phyloP scores from a whole-genome alignment of 371 early-diverging fungal species.

The Syncephalis fuscata region DNA sequence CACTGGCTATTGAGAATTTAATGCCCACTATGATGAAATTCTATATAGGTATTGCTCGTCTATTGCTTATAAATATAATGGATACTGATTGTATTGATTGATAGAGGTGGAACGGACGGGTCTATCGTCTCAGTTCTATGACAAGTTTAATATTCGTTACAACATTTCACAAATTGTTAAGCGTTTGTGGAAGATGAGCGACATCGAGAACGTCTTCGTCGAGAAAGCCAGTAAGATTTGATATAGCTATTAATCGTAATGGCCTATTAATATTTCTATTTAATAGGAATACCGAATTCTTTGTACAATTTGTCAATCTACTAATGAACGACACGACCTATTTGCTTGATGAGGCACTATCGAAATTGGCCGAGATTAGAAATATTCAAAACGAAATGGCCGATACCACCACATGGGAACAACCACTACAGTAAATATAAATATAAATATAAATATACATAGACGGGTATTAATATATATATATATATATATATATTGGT shows the following conservation, averaged over 20 bases:
- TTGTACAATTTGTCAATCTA: slow-evolving; percentile 83
- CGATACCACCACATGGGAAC: slow-evolving; percentile 28
- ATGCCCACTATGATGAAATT: slow-evolving; percentile 70
- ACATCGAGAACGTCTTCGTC: slow-evolving; percentile 33
- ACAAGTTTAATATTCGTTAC: slow-evolving; percentile 95
- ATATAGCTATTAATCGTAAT: slow-evolving; percentile 6
- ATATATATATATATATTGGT: not conserved
- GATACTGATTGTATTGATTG: not conserved
- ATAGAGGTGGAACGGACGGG: slow-evolving; percentile 90
- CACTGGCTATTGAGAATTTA: slow-evolving; percentile 48
- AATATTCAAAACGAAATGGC: slow-evolving; percentile 63
- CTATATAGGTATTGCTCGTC: slow-evolving; percentile 54
- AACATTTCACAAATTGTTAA: slow-evolving; percentile 89
- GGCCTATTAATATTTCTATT: not conserved
- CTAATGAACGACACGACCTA: slow-evolving; percentile 94
- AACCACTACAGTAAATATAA: slow-evolving; percentile 14
- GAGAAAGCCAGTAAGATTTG: slow-evolving; percentile 31
- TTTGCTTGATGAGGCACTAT: slow-evolving; percentile 81
- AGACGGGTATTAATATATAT: slow-evolving; percentile 13
- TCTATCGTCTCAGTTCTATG: slow-evolving; percentile 83
- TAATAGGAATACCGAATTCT: slow-evolving; percentile 30
- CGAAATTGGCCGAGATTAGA: slow-evolving; percentile 72
- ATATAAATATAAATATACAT: not conserved
- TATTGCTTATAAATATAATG: not conserved
- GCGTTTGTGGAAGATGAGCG: slow-evolving; percentile 59